Evolutionary conservation across 306 rosid species (phyloP).

Genomic region (Medicago arabica): DNA sequence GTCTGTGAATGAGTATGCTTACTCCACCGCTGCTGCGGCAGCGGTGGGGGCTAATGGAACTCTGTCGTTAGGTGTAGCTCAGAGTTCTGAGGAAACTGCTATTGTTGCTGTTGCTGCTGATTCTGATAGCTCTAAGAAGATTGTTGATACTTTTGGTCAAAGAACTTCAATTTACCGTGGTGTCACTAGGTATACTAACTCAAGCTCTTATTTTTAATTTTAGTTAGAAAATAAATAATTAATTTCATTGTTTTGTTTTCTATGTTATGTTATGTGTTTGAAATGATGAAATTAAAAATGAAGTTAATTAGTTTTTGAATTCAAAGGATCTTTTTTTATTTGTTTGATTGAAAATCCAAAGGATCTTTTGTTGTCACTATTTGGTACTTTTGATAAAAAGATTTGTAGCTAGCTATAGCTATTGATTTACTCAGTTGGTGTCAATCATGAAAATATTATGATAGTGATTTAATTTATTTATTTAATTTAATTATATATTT

Average conservation of each 20-base stretch:
- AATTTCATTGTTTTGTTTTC: neutral
- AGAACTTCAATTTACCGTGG: conserved; percentile 98
- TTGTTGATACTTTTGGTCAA: conserved; percentile 91
- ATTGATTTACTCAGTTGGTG: conserved; percentile 19
- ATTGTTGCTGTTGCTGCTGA: conserved; percentile 45
- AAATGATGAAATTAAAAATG: neutral
- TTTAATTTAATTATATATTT: neutral
- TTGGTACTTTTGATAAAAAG: conserved; percentile 26
- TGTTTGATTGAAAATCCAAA: neutral
- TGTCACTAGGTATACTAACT: conserved; percentile 70
- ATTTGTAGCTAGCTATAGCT: neutral
- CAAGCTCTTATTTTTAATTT: neutral
- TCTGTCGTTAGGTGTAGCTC: conserved; percentile 65
- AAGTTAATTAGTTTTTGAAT: neutral
- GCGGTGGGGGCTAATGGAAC: conserved; percentile 44
- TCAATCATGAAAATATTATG: conserved; percentile 36
- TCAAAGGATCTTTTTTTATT: neutral
- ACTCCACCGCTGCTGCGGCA: conserved; percentile 40
- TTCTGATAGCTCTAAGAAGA: conserved; percentile 61
- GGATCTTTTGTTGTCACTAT: conserved; percentile 34
- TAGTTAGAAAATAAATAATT: neutral
- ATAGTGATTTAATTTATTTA: conserved; percentile 14
- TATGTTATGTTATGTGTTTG: neutral
- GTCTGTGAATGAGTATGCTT: conserved; percentile 67
- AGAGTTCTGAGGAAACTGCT: conserved; percentile 49